These are phyloP conservation scores for Orbilia quercus DNA, from an alignment of 2,329 filamentous ascomycete genomes.

Conservation along the genomic window DNA sequence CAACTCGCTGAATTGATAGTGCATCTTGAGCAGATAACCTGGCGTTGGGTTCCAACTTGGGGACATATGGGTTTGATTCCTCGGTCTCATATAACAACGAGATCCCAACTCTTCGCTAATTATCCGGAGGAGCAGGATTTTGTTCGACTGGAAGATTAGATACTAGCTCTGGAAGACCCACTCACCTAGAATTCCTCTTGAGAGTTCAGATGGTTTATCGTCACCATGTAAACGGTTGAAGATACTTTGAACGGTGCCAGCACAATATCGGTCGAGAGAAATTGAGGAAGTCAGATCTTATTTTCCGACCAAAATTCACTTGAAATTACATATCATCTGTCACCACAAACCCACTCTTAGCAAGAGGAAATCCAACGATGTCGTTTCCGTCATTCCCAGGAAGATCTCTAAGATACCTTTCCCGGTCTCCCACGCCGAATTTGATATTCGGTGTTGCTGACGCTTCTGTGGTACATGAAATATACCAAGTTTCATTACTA, in stretches of 20 bases:
- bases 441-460: not conserved
- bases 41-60: too few species aligned
- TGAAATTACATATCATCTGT: not conserved
- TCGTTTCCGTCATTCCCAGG: too few species aligned
- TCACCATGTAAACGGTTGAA: too few species aligned
- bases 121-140: too few species aligned
- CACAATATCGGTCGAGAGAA: not conserved
- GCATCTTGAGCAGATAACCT: too few species aligned
- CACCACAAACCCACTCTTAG: conserved; percentile 5
- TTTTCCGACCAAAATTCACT: not conserved
- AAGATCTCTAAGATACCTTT: not conserved
- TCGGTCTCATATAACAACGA: too few species aligned
- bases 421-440: not conserved
- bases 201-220: not conserved
- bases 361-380: not conserved
- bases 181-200: not conserved
- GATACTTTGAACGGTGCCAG: conserved; percentile 2
- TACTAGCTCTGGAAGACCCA: conserved; percentile 14
- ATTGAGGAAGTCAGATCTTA: not conserved
- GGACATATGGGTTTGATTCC: too few species aligned
- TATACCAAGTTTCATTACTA: not conserved
- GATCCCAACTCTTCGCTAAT: too few species aligned
- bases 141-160: not conserved
- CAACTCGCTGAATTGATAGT: too few species aligned
- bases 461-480: not conserved